Evolutionary conservation across 75 land plant species (phyloP).

Genomic region (Pseudotsuga menziesii): DNA sequence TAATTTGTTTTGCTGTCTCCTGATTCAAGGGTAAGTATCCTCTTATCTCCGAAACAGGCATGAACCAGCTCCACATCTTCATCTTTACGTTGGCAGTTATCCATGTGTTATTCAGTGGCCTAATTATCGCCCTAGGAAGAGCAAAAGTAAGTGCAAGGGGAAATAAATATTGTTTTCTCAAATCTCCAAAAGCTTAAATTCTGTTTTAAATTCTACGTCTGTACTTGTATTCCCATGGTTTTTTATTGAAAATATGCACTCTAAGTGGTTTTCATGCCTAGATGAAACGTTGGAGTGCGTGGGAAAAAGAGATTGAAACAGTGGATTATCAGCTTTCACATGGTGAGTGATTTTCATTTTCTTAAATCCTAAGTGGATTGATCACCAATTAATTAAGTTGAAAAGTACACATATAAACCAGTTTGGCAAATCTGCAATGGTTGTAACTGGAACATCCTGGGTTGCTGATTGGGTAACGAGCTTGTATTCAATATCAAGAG

Average conservation of each 20-base stretch:
- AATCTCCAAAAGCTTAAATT: background rate
- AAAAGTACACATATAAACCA: too few relatives aligned
- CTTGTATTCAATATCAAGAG: too few relatives aligned
- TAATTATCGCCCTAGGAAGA: slow-evolving; percentile 25
- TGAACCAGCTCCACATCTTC: slow-evolving; percentile 73
- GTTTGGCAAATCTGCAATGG: too few relatives aligned
- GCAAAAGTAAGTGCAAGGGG: slow-evolving; percentile 6
- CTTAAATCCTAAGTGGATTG: too few relatives aligned
- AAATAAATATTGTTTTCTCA: background rate
- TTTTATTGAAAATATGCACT: slow-evolving; percentile 8
- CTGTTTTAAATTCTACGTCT: background rate
- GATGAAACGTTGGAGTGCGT: too few relatives aligned
- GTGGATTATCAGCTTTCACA: background rate
- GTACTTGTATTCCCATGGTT: too few relatives aligned
- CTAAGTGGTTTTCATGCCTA: slow-evolving; percentile 10
- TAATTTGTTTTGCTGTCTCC: too few relatives aligned
- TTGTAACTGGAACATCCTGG: too few relatives aligned
- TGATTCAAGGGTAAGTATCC: slow-evolving; percentile 29
- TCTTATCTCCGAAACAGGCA: slow-evolving; percentile 40
- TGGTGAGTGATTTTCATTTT: too few relatives aligned
- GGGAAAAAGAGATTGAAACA: too few relatives aligned
- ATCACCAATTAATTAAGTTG: too few relatives aligned
- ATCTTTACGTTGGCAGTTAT: slow-evolving; percentile 61
- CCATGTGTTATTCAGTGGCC: slow-evolving; percentile 42
- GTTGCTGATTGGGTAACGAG: too few relatives aligned